A percentile compares a stretch with the other conserved stretches of the same genome.
phyloP scores from a whole-genome alignment of 257 asterid species.

The Nicotiana tomentosiformis region DNA sequence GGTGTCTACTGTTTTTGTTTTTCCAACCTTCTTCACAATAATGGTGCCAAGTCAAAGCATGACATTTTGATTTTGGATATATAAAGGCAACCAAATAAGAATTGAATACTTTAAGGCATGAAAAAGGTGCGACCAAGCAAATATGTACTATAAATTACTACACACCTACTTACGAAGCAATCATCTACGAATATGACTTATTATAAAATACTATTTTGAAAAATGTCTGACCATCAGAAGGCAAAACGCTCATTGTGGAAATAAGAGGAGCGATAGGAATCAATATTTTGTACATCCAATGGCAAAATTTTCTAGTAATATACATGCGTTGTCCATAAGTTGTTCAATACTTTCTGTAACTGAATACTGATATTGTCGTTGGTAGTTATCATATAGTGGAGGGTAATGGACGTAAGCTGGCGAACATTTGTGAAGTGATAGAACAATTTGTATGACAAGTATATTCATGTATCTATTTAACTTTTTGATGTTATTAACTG shows the following conservation, averaged over 20 bases:
- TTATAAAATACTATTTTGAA: not conserved
- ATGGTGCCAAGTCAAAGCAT: not conserved
- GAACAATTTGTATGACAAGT: not conserved
- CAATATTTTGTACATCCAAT: not conserved
- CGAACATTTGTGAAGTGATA: not conserved
- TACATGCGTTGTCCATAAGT: not conserved
- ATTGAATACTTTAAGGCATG: no score
- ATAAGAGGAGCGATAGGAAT: not conserved
- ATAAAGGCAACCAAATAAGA: not conserved
- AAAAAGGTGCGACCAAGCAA: not conserved
- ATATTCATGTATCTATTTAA: not conserved
- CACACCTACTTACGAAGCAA: not conserved
- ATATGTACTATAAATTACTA: not conserved
- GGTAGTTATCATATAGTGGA: not conserved
- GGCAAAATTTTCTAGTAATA: not conserved
- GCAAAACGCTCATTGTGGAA: not conserved
- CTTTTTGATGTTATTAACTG: constrained; percentile 14
- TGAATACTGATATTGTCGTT: not conserved
- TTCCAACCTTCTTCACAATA: not conserved
- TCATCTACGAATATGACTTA: not conserved
- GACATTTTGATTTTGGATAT: not conserved
- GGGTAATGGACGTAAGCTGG: not conserved
- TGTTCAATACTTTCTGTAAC: not conserved
- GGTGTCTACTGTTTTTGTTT: not conserved
- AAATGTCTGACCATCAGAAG: not conserved